Evolutionary conservation across 768 basidiomycete species (phyloP), one percentile per base, ranked within the genome.

Genomic region (Podaxis carcinomalis): DNA sequence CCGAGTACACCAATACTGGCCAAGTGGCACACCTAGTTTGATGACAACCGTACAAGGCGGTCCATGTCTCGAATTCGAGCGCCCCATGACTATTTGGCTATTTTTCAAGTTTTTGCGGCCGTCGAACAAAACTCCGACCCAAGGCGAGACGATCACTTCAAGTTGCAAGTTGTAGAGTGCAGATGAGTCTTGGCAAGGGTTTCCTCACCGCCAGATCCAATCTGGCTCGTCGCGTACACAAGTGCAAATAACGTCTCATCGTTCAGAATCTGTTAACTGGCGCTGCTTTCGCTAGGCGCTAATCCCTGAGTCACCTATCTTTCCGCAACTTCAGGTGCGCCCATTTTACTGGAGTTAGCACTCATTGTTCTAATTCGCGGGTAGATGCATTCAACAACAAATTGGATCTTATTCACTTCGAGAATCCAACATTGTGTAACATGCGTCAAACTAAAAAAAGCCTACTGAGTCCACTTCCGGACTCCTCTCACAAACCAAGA

Each of bases 11-110:
- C 54, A 63, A 7, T 13, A 19, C 21, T 19, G 13, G 16, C 27
- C 36, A 53, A 52, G 57, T 39, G 39, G 63, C 80, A 65, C 56
- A 90, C 90, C 91, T 21, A 94, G 83, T 74, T 94, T 94, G 74
- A 94, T 92, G 56, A 94, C 90, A 63, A 94, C 89, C 3, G 89
- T 93, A 65, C 78, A 83, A 13, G 49, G 50, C 25, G 59, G 53
- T 36, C 53, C 52, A 55, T 46, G 21, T 49, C 52, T 39, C 14
- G 59, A 47, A 23, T 19, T 36, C 39, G 59, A 53, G 28, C 59
- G 59, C 7, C 32, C 53, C 59, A 61, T 61, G n/a, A 19, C 37
- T 54, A 23, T 19, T 40, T 61, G n/a, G 14, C 37, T 54, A 23
- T 19, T 40, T 25, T 11, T 32, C 27, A 32, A 51, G 23, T 13